These are phyloP conservation scores for Nemania sp. DNA, from an alignment of 2,329 filamentous ascomycete species.

Conservation along the genomic window DNA sequence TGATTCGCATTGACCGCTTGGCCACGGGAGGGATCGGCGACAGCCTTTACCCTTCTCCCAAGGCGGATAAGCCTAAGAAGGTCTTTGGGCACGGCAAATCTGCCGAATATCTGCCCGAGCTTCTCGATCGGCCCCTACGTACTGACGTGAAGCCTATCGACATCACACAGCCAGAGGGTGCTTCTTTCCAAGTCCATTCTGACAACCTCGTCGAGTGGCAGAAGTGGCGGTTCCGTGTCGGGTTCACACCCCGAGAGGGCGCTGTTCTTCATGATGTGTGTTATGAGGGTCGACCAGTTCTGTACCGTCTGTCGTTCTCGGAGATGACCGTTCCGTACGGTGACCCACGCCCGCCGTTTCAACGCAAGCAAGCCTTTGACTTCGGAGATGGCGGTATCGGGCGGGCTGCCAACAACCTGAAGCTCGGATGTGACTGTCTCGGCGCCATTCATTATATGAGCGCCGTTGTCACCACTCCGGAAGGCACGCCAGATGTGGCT, in stretches of 20 bases:
- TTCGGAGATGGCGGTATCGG: constrained; percentile 69
- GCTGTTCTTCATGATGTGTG: constrained; percentile 64
- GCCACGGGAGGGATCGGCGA: constrained; percentile 53
- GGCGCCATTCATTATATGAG: constrained; percentile 64
- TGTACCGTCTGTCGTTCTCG: constrained; percentile 62
- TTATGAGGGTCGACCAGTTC: constrained; percentile 61
- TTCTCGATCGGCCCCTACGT: constrained; percentile 52
- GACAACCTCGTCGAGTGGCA: constrained; percentile 41
- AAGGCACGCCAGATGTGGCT: constrained; percentile 56
- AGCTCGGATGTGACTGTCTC: constrained; percentile 69
- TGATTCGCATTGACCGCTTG: constrained; percentile 61
- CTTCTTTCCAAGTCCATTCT: constrained; percentile 38
- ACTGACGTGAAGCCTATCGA: constrained; percentile 69
- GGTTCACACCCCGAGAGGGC: constrained; percentile 64
- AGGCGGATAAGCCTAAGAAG: constrained; percentile 43
- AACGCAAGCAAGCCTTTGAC: constrained; percentile 70
- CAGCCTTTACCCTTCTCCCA: constrained; percentile 42
- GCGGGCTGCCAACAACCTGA: constrained; percentile 66
- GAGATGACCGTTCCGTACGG: constrained; percentile 68
- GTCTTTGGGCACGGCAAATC: constrained; percentile 48
- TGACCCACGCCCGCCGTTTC: constrained; percentile 63
- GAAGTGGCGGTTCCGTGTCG: constrained; percentile 63
- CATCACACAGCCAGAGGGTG: constrained; percentile 62
- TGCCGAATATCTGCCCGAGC: constrained; percentile 54
- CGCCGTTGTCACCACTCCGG: constrained; percentile 53